A percentile compares a stretch with the other conserved stretches of the same genome.
Evolutionary conservation across 139 green algal species (phyloP).

Genomic region (Chlorella sp.): DNA sequence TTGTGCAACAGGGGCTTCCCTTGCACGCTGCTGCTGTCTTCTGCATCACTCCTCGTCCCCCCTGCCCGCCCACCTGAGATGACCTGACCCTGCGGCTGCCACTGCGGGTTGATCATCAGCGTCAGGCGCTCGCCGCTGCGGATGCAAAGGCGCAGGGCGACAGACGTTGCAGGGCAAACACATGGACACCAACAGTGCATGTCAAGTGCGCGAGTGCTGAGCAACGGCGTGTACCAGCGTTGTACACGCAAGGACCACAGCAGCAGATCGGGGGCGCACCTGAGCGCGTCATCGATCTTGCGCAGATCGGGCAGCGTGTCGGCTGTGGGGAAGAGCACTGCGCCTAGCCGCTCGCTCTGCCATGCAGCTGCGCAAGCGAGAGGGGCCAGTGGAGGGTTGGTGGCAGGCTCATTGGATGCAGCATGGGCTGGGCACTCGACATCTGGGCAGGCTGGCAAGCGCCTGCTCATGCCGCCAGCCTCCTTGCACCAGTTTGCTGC

Average conservation of each 20-base stretch:
- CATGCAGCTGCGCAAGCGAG: conserved; percentile 36
- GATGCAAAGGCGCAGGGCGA: not conserved
- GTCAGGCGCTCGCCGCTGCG: conserved; percentile 53
- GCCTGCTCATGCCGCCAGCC: too few relatives aligned
- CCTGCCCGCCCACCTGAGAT: conserved; percentile 41
- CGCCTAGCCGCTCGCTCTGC: conserved; percentile 59
- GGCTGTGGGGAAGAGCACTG: conserved; percentile 61
- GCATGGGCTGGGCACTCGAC: too few relatives aligned
- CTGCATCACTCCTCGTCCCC: too few relatives aligned
- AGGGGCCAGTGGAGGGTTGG: not conserved
- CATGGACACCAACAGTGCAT: too few relatives aligned
- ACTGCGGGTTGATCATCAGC: conserved; percentile 89
- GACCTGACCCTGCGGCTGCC: conserved; percentile 66
- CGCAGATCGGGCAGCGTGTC: conserved; percentile 50
- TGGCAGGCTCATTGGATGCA: not conserved
- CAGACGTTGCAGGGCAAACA: not conserved
- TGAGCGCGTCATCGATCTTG: conserved; percentile 48
- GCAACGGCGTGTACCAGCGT: too few relatives aligned
- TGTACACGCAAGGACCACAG: too few relatives aligned
- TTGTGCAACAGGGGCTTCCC: too few relatives aligned
- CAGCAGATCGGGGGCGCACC: too few relatives aligned
- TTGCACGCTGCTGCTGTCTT: too few relatives aligned
- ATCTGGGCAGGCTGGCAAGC: too few relatives aligned
- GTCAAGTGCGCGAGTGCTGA: too few relatives aligned
- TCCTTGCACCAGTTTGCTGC: too few relatives aligned